phyloP scores from a whole-genome alignment of 345 rosid species.

The Trapa incisa region DNA sequence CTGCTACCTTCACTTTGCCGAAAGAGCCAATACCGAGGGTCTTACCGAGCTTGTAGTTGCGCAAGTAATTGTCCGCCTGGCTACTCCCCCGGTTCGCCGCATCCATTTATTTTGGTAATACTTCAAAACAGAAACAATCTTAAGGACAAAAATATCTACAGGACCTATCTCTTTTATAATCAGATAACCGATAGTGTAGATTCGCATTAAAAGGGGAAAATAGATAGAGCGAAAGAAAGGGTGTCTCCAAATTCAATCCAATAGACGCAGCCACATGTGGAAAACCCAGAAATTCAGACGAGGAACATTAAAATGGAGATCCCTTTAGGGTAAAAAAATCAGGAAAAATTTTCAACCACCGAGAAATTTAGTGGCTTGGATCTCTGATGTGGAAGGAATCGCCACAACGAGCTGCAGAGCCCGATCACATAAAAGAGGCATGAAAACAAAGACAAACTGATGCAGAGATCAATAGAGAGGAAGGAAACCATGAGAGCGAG shows the following conservation, averaged over 20 bases:
- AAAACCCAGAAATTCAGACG: not conserved
- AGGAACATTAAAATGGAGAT: not conserved
- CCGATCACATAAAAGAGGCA: not conserved
- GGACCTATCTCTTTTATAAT: too few species aligned
- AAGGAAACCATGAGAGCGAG: not conserved
- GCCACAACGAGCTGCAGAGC: not conserved
- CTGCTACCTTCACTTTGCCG: slow-evolving; percentile 94
- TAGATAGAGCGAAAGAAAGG: too few species aligned
- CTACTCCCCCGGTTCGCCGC: slow-evolving; percentile 46
- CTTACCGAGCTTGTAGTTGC: slow-evolving; percentile 88
- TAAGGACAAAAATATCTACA: not conserved
- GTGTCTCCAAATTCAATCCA: not conserved
- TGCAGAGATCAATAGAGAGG: not conserved
- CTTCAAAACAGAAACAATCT: not conserved
- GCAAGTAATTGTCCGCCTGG: slow-evolving; percentile 52
- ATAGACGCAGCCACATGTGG: not conserved
- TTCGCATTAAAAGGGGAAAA: too few species aligned
- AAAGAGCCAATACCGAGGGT: slow-evolving; percentile 95
- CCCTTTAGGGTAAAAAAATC: not conserved
- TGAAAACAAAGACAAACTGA: not conserved
- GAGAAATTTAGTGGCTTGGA: not conserved
- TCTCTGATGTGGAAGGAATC: not conserved
- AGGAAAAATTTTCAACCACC: not conserved
- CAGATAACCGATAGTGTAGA: too few species aligned
- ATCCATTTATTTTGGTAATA: slow-evolving; percentile 32